These are phyloP conservation scores for Cunninghamia lanceolata DNA, from an alignment of 75 land plant species.

Conservation along the genomic window DNA sequence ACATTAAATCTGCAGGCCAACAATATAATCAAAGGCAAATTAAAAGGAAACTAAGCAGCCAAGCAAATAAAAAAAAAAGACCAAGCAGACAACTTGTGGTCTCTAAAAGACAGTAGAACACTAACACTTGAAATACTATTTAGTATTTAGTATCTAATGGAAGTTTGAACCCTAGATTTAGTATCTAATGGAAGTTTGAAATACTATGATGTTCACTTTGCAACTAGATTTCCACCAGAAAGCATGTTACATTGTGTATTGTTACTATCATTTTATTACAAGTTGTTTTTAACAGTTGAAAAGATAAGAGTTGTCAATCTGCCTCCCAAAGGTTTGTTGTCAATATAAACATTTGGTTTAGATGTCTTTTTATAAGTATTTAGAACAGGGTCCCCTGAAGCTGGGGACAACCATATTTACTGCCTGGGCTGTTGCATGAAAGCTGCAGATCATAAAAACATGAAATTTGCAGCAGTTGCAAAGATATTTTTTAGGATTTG, in stretches of 20 bases:
- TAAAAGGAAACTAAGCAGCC: not conserved
- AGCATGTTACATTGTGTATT: not conserved
- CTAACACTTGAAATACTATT: not conserved
- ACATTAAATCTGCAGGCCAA: not conserved
- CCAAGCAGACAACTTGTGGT: not conserved
- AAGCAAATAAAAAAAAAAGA: too few species aligned
- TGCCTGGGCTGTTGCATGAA: not conserved
- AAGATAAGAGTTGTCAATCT: slow-evolving; percentile 11
- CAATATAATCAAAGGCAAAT: not conserved
- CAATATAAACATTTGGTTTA: not conserved
- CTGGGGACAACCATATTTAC: not conserved
- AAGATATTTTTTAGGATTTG: not conserved
- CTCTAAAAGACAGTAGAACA: not conserved
- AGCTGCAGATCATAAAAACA: not conserved
- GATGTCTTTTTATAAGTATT: not conserved
- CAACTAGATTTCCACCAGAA: not conserved
- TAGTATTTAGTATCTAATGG: not conserved
- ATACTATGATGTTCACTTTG: not conserved
- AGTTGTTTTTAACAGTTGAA: slow-evolving; percentile 12
- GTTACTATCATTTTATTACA: not conserved
- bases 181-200: not conserved
- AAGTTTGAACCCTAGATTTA: not conserved
- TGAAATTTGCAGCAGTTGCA: not conserved
- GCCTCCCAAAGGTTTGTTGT: not conserved
- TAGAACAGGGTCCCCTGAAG: not conserved